Evolutionary conservation across 2,329 filamentous ascomycete genomes (phyloP).

Genomic region (Fusarium sororula): DNA sequence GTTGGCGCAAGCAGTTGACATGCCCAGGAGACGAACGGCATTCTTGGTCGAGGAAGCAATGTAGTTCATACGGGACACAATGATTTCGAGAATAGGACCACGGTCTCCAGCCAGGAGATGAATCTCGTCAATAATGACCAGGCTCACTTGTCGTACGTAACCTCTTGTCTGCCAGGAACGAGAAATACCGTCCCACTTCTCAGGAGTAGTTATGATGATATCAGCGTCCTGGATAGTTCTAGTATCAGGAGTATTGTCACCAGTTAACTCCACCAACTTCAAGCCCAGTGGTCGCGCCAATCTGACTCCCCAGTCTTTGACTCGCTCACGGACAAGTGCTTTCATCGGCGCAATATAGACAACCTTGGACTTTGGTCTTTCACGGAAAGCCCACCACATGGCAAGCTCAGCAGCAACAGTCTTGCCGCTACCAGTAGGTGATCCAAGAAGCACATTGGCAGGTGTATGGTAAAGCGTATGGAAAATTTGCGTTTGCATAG

Average conservation of each 20-base stretch:
- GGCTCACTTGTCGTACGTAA: conserved; percentile 91
- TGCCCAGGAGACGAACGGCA: conserved; percentile 90
- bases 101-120: conserved; percentile 96
- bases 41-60: conserved; percentile 94
- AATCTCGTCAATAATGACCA: conserved; percentile 99
- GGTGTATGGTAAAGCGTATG: conserved; percentile 94
- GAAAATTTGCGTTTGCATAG: conserved; percentile 99
- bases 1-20: conserved; percentile 98
- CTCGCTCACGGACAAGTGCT: conserved; percentile 92
- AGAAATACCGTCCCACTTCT: conserved; percentile 99
- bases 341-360: conserved; percentile 99
- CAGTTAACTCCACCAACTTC: conserved; percentile 93
- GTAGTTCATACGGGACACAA: conserved; percentile 95
- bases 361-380: conserved; percentile 93
- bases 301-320: conserved; percentile 91
- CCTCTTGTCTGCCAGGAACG: conserved; percentile 98
- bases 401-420: conserved; percentile 95
- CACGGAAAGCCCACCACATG: conserved; percentile 99
- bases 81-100: conserved; percentile 97
- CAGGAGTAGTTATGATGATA: conserved; percentile 98
- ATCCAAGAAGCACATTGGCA: conserved; percentile 92
- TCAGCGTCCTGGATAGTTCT: conserved; percentile 94
- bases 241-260: conserved; percentile 97
- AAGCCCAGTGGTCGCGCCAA: conserved; percentile 85
- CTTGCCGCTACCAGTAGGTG: conserved; percentile 96